Base-by-base conservation (phyloP, 2,329 filamentous ascomycete genomes). In the Cryoendolithus antarcticus region DNA sequence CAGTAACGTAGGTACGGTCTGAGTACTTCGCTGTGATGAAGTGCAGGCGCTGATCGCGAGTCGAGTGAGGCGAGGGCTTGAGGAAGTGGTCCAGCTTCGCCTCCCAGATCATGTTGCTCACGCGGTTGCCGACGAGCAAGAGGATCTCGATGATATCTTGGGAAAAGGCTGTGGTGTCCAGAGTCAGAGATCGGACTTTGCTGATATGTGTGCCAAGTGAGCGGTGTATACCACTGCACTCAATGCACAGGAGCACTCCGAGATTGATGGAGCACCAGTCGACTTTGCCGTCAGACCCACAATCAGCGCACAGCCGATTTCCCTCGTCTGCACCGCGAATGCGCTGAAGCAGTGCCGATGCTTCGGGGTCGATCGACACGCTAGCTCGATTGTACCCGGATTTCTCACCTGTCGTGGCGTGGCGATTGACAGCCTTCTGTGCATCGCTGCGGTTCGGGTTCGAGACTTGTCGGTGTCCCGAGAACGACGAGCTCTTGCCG, bases 231-330 rank as follows among this genome's bases (percentile, higher is more conserved):
- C 91, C 91, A 57, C 88, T 94, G 63, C 91, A 98, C 61, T 98
- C 89, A 57, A 95, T 95, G 64, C 91, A 98, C 12, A 98, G 73
- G 39, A 98, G 80, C 43, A 98, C 94, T 34, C 85, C 91, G 4
- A 98, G 71, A 54, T 98, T 98, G 63, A 98, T 94, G 0, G 91
- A 96, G 21, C 96, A 91, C 91, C 91, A 98, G 61, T 98, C 91
- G 13, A 94, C 88, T 65, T 95, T 96, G 55, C 79, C 75, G 28
- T 82, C 81, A 6, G 86, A 93, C 8, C 85, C 84, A 56, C 91
- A 98, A 59, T 98, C 91, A 10, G 91, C 91, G 58, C 91, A 98
- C 74, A 82, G 83, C 49, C 77, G 81, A 61, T 98, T 98, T 31
- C 86, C 88, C 53, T 93, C 82, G 55, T 98, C 91, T 36, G 82